Conservation (phyloP, 192 early-diverging fungal species). For the Umbelopsis ramanniana region DNA sequence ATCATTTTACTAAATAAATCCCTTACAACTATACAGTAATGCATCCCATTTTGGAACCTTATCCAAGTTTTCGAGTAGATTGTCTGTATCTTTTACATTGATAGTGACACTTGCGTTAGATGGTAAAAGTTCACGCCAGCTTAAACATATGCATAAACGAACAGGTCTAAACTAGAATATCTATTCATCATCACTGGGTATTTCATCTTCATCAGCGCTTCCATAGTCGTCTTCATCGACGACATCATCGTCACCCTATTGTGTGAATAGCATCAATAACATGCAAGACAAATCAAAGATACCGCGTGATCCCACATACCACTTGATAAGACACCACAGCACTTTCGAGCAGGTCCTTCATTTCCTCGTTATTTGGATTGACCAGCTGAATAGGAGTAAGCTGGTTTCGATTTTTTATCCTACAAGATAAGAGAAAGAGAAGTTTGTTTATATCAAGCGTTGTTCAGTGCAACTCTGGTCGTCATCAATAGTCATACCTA, state of each 20-base stretch:
- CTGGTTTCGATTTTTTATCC: conserved; percentile 36
- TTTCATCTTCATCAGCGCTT: conserved; percentile 29
- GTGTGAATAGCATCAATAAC: neutral
- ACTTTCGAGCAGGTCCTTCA: conserved; percentile 34
- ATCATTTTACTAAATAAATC: neutral
- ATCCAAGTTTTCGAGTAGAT: too few relatives aligned
- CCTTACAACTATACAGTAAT: conserved; percentile 5
- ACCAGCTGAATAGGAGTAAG: conserved; percentile 27
- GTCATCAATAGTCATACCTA: conserved; percentile 29
- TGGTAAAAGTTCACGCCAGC: neutral
- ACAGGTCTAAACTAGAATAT: conserved; percentile 12
- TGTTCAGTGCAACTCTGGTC: neutral
- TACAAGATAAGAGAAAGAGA: conserved; percentile 6
- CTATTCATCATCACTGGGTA: conserved; percentile 25
- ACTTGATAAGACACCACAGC: conserved; percentile 33
- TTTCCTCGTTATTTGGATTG: conserved; percentile 31
- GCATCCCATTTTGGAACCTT: neutral
- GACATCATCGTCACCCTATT: conserved; percentile 17
- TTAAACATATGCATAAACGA: conserved; percentile 3
- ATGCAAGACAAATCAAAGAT: neutral
- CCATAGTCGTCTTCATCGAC: conserved; percentile 31
- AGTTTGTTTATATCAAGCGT: neutral
- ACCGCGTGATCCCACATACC: conserved; percentile 24
- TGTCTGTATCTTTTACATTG: neutral
- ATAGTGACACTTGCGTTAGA: neutral